Percentiles rank a stretch among this genome's conserved stretches.
phyloP scores from a whole-genome alignment of 2,329 filamentous ascomycete genomes.

The Nemania bipapillata region DNA sequence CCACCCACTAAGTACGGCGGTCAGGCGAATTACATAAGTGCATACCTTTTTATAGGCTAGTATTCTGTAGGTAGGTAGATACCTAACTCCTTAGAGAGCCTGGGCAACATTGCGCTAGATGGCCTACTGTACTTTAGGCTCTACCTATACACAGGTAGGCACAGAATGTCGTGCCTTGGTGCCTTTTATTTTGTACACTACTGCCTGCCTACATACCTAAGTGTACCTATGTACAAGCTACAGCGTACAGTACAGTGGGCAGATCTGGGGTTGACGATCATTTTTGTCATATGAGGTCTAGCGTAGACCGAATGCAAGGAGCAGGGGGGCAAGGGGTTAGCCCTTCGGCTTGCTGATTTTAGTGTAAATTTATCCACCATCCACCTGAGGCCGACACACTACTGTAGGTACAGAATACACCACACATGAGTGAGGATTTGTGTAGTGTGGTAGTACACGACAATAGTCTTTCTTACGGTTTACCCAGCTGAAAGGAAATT shows the following conservation, averaged over 20 bases:
- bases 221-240: neutral
- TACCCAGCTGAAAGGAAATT: neutral
- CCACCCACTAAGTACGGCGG: conserved; percentile 3
- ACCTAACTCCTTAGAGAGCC: neutral
- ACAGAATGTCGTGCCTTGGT: too few species aligned
- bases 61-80: neutral
- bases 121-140: neutral
- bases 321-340: neutral
- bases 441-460: neutral
- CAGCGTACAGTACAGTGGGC: neutral
- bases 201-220: neutral
- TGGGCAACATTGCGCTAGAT: conserved; percentile 6
- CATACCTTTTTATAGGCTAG: too few species aligned
- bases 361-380: neutral
- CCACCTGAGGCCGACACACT: neutral
- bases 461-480: neutral
- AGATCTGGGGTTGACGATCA: conserved; percentile 34
- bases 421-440: neutral
- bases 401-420: neutral
- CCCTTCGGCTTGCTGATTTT: conserved; percentile 12
- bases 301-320: conserved; percentile 1
- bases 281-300: conserved; percentile 17
- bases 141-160: neutral
- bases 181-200: too few species aligned
- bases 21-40: neutral